Evolutionary conservation across 176 grass and related monocot species (phyloP).

Genomic region (Microstegium vimineum): DNA sequence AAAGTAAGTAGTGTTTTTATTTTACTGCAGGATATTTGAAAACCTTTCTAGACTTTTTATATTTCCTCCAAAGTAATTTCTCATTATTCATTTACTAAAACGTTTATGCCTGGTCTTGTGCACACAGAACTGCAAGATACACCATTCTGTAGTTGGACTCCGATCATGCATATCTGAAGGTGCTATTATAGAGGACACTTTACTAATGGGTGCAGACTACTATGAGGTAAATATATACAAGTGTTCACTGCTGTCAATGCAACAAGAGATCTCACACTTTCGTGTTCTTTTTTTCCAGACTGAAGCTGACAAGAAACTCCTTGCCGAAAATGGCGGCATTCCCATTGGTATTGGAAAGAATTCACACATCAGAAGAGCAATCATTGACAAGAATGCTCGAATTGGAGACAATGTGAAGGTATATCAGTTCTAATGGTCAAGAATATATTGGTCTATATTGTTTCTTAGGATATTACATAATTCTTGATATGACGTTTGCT

Average conservation of each 20-base stretch:
- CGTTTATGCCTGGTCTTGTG: background rate
- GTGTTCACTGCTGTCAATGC: constrained; percentile 16
- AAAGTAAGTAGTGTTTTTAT: constrained; percentile 61
- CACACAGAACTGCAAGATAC: constrained; percentile 87
- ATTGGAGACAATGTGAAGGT: constrained; percentile 97
- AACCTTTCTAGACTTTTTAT: background rate
- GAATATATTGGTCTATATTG: background rate
- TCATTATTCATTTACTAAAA: constrained; percentile 6
- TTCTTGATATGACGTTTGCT: background rate
- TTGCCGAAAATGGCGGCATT: constrained; percentile 65
- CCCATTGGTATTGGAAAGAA: constrained; percentile 93
- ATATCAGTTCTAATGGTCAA: background rate
- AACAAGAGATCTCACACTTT: constrained; percentile 11
- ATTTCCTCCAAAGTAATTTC: constrained; percentile 22
- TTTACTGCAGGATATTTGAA: background rate
- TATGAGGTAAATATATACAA: constrained; percentile 70
- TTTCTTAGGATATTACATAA: background rate
- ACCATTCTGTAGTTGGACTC: constrained; percentile 93
- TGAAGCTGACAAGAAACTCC: constrained; percentile 70
- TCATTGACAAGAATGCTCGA: constrained; percentile 98
- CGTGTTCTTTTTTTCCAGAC: constrained; percentile 47
- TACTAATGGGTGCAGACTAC: constrained; percentile 98
- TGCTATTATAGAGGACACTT: constrained; percentile 83
- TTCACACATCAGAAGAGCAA: constrained; percentile 81
- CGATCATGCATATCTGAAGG: constrained; percentile 97